These are phyloP conservation scores for Pleodorina starrii DNA, from an alignment of 139 green algal genomes.

Conservation along the genomic window DNA sequence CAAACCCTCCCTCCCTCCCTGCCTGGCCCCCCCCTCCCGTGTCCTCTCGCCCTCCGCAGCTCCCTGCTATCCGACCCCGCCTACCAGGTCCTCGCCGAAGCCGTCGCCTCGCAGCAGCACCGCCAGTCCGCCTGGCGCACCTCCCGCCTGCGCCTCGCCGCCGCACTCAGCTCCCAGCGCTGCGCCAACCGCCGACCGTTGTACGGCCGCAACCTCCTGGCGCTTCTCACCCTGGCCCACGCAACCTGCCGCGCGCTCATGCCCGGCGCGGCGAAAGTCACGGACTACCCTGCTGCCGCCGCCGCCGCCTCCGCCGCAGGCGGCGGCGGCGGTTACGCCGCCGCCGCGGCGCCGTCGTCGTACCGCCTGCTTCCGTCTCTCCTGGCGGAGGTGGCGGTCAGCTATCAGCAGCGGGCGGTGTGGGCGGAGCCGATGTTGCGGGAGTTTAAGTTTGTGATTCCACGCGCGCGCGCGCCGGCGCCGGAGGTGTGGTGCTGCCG, in stretches of 20 bases:
- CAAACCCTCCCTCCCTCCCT: no score
- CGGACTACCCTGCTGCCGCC: neutral
- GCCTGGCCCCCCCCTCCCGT: neutral
- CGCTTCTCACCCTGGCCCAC: constrained; percentile 11
- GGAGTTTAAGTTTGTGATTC: constrained; percentile 90
- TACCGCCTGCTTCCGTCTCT: constrained; percentile 38
- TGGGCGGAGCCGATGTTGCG: constrained; percentile 71
- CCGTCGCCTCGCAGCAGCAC: constrained; percentile 38
- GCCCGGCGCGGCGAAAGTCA: constrained; percentile 17
- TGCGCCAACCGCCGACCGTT: constrained; percentile 47
- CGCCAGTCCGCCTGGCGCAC: constrained; percentile 50
- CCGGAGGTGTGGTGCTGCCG: constrained; percentile 70
- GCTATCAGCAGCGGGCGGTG: constrained; percentile 33
- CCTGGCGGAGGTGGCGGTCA: constrained; percentile 51
- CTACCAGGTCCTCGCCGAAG: constrained; percentile 50
- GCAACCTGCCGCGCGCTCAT: constrained; percentile 6
- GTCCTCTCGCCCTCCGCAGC: neutral
- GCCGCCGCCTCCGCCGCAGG: neutral
- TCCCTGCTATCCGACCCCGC: constrained; percentile 38
- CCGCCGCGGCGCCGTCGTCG: neutral
- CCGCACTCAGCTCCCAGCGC: constrained; percentile 33
- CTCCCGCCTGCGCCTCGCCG: constrained; percentile 37
- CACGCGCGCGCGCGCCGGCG: constrained; percentile 76
- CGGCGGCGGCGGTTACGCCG: neutral
- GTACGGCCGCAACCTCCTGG: constrained; percentile 54